These are phyloP conservation scores for Penicillium sp. DNA, from an alignment of 2,329 filamentous ascomycete genomes.

Conservation along the genomic window DNA sequence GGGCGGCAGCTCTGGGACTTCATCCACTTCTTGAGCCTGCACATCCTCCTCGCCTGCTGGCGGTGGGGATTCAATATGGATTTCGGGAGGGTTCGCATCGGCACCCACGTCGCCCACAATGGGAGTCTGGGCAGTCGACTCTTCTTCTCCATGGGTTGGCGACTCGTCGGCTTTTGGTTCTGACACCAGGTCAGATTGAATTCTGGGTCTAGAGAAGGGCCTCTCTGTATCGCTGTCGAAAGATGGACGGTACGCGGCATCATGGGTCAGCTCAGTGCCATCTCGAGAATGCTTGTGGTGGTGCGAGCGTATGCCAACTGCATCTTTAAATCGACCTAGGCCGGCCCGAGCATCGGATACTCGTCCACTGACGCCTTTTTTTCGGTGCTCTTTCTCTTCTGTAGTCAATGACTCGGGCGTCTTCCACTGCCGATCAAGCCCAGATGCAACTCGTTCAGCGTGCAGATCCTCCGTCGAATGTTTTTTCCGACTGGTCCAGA, in stretches of 20 bases:
- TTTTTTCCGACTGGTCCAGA: conserved; percentile 49
- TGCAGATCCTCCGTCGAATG: conserved; percentile 45
- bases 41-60: conserved; percentile 22
- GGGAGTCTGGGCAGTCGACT: conserved; percentile 15
- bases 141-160: conserved; percentile 20
- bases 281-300: conserved; percentile 45
- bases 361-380: conserved; percentile 78
- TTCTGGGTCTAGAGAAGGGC: conserved; percentile 11
- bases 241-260: conserved; percentile 31
- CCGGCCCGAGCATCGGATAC: conserved; percentile 82
- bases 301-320: conserved; percentile 58
- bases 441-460: conserved; percentile 33
- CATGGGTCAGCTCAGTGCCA: conserved; percentile 33
- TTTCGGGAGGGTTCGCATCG: conserved; percentile 35
- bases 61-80: conserved; percentile 35
- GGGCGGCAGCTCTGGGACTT: conserved; percentile 13
- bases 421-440: conserved; percentile 37
- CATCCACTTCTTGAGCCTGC: conserved; percentile 20
- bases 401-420: conserved; percentile 30
- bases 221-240: conserved; percentile 36
- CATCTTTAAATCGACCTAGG: conserved; percentile 83
- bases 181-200: conserved; percentile 19
- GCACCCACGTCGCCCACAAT: conserved; percentile 9
- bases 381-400: conserved; percentile 49
- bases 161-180: conserved; percentile 25